Percentiles rank a stretch among this genome's conserved stretches.
phyloP scores from a whole-genome alignment of 139 green algal genomes.

The Astrephomene gubernaculifera region DNA sequence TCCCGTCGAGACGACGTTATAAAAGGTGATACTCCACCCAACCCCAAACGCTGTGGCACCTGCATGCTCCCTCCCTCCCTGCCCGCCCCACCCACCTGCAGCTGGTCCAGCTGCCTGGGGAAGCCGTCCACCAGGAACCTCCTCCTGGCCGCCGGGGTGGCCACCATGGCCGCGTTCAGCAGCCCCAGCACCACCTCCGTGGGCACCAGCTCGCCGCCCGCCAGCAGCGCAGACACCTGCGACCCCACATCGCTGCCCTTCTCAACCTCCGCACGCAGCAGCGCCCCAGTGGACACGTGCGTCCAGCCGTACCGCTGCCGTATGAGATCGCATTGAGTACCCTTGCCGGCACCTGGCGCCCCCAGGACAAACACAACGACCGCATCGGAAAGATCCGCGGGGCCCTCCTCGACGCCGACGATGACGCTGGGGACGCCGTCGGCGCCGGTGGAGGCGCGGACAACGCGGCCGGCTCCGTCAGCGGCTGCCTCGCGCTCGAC shows the following conservation, averaged over 20 bases:
- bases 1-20: no score
- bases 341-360: constrained; percentile 59
- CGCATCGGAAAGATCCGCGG: neutral
- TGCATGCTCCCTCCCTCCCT: neutral
- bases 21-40: no score
- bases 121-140: constrained; percentile 88
- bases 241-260: constrained; percentile 50
- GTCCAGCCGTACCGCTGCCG: constrained; percentile 57
- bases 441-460: neutral
- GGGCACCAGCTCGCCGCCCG: constrained; percentile 57
- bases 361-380: constrained; percentile 57
- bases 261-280: constrained; percentile 63
- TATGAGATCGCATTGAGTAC: constrained; percentile 63
- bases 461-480: neutral
- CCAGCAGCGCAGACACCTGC: constrained; percentile 49
- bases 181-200: constrained; percentile 51
- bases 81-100: constrained; percentile 19
- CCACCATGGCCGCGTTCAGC: constrained; percentile 1
- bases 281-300: constrained; percentile 59
- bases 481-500: neutral
- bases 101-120: constrained; percentile 84
- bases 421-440: neutral
- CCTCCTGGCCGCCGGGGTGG: constrained; percentile 18
- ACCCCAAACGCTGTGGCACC: no score
- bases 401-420: neutral